These are phyloP conservation scores for Fusarium algeriense DNA, from an alignment of 2,329 filamentous ascomycete species.

Conservation along the genomic window DNA sequence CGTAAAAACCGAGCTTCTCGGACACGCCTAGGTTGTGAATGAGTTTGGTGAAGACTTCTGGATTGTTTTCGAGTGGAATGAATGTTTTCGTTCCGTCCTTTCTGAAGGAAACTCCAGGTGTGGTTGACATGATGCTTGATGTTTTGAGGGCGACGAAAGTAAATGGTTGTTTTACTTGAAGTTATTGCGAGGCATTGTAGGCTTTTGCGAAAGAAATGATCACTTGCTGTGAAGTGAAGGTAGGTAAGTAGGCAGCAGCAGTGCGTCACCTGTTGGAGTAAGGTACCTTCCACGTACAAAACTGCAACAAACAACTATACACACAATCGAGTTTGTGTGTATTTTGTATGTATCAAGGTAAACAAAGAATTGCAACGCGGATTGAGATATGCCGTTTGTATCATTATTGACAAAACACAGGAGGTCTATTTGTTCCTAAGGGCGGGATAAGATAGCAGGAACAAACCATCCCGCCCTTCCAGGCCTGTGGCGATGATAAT, in stretches of 20 bases:
- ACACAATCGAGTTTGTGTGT: neutral
- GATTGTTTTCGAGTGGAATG: constrained; percentile 70
- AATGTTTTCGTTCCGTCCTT: constrained; percentile 50
- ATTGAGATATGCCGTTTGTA: neutral
- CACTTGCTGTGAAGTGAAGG: constrained; percentile 13
- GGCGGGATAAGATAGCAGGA: neutral
- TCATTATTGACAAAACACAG: neutral
- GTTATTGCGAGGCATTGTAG: neutral
- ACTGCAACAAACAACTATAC: neutral
- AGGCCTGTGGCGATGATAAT: neutral
- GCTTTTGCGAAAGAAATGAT: neutral
- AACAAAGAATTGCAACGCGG: neutral
- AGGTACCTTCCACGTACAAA: neutral
- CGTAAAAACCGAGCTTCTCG: constrained; percentile 76
- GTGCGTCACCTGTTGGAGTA: constrained; percentile 25
- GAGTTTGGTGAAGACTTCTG: constrained; percentile 81
- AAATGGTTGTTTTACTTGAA: neutral
- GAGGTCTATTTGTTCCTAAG: neutral
- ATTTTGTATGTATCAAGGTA: neutral
- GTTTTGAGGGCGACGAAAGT: neutral
- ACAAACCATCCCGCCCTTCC: neutral
- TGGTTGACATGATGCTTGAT: constrained; percentile 27
- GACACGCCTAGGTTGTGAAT: constrained; percentile 79
- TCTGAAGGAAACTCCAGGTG: constrained; percentile 29
- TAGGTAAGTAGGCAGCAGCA: constrained; percentile 20